A percentile compares a stretch with the other conserved stretches of the same genome.
These are phyloP conservation scores for Diaporthe vexans DNA, from an alignment of 2,329 filamentous ascomycete genomes.

Conservation along the genomic window DNA sequence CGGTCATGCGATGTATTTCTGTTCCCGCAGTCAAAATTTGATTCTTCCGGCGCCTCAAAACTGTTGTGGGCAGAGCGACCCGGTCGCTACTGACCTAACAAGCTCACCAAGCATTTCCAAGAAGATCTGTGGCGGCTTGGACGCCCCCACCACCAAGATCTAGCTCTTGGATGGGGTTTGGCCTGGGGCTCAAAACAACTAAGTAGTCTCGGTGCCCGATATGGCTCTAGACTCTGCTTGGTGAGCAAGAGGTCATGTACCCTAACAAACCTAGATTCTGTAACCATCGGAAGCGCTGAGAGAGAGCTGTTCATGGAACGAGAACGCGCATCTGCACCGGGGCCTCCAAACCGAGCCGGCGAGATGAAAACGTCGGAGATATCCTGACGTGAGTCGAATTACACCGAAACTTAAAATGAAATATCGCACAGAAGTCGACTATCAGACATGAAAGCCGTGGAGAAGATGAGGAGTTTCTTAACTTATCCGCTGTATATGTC, in stretches of 20 bases:
- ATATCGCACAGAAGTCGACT: background rate
- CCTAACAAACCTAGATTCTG: background rate
- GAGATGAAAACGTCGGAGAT: background rate
- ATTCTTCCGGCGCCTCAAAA: background rate
- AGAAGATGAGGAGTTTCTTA: background rate
- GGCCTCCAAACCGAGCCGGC: background rate
- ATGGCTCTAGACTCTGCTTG: background rate
- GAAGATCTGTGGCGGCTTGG: constrained; percentile 1
- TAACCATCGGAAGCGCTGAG: background rate
- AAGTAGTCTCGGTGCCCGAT: constrained; percentile 9
- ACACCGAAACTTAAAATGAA: background rate
- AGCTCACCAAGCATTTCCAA: constrained; percentile 31
- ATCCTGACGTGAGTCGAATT: background rate
- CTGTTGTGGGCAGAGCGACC: constrained; percentile 6
- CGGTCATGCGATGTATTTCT: background rate
- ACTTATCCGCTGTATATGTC: background rate
- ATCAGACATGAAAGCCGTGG: background rate
- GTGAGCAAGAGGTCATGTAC: background rate
- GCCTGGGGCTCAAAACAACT: constrained; percentile 7
- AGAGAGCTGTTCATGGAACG: background rate
- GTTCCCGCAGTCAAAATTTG: constrained; percentile 1
- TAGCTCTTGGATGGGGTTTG: constrained; percentile 5
- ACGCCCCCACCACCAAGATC: background rate
- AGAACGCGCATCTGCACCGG: background rate
- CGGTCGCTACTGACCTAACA: background rate